A percentile compares a stretch with the other conserved stretches of the same genome.
phyloP scores from a whole-genome alignment of 2,329 filamentous ascomycete species.

The Exophiala dermatitidis region DNA sequence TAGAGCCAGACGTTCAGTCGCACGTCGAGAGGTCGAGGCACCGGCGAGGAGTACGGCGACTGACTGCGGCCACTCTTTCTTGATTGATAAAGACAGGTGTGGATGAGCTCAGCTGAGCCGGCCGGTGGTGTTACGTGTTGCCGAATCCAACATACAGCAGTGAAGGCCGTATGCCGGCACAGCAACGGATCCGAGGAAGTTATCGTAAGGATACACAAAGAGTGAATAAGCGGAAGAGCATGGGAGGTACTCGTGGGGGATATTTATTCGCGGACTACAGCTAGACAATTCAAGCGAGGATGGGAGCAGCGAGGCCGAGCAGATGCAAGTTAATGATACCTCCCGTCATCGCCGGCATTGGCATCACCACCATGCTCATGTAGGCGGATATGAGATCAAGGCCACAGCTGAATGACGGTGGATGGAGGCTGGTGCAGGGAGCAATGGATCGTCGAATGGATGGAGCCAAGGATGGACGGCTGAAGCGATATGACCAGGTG shows the following conservation, averaged over 20 bases:
- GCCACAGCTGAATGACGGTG: background rate
- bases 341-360: background rate
- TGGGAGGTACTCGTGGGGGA: background rate
- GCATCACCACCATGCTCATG: background rate
- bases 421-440: background rate
- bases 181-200: background rate
- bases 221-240: background rate
- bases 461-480: background rate
- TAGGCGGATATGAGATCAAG: too few species aligned
- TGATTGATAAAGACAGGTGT: background rate
- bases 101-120: background rate
- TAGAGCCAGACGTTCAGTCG: background rate
- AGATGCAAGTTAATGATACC: background rate
- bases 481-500: background rate
- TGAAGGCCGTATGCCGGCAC: background rate
- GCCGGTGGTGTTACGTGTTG: background rate
- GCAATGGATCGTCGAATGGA: background rate
- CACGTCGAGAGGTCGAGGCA: background rate
- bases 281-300: background rate
- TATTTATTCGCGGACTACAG: background rate
- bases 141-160: background rate
- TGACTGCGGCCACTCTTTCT: background rate
- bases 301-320: background rate
- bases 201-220: background rate
- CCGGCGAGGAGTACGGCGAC: background rate